These are phyloP conservation scores for Tremella fuciformis DNA, from an alignment of 768 basidiomycete genomes.

Conservation along the genomic window DNA sequence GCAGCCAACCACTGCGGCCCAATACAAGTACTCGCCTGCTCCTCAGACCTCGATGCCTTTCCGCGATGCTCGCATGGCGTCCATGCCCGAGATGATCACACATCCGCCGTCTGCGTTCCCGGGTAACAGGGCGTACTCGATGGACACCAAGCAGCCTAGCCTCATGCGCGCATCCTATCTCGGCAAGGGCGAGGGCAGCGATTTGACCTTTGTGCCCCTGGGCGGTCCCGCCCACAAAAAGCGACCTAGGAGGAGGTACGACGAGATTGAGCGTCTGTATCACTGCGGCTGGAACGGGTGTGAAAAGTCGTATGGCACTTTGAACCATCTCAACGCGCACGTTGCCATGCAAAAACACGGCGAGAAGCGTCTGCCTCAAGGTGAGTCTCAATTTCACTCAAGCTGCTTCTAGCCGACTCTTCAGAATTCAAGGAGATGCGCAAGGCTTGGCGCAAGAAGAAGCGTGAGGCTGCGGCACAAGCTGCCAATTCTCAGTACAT, in stretches of 20 bases:
- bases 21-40: not conserved
- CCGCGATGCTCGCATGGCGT: constrained; percentile 9
- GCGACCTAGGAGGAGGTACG: constrained; percentile 55
- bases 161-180: constrained; percentile 19
- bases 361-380: constrained; percentile 77
- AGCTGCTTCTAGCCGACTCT: constrained; percentile 15
- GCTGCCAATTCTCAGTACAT: constrained; percentile 22
- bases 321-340: constrained; percentile 97
- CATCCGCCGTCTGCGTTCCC: constrained; percentile 10
- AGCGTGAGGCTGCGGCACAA: constrained; percentile 63
- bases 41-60: constrained; percentile 1
- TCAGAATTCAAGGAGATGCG: constrained; percentile 97
- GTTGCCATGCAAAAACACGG: constrained; percentile 99
- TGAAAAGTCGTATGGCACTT: constrained; percentile 83
- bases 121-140: constrained; percentile 16
- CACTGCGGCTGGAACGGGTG: constrained; percentile 64
- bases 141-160: constrained; percentile 7
- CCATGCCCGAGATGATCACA: constrained; percentile 6
- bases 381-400: constrained; percentile 58
- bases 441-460: constrained; percentile 91
- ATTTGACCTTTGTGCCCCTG: constrained; percentile 30
- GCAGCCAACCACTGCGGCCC: not conserved
- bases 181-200: not conserved
- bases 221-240: constrained; percentile 50
- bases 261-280: constrained; percentile 94